phyloP scores from a whole-genome alignment of 2,329 filamentous ascomycete species.

The Orbilia javanica region DNA sequence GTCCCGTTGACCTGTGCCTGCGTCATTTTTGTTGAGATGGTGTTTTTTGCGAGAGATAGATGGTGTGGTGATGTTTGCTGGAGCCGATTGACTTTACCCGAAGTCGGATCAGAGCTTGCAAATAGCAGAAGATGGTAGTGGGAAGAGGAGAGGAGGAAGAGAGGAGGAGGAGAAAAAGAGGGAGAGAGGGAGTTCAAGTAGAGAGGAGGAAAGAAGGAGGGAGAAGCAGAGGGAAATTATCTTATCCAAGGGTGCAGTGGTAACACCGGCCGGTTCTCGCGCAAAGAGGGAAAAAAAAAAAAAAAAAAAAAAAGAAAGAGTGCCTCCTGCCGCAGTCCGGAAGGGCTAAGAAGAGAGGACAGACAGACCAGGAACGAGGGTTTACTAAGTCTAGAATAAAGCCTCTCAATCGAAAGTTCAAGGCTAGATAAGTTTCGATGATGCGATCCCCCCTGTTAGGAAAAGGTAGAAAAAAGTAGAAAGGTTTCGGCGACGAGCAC shows the following conservation, averaged over 20 bases:
- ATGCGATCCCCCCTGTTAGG: slow-evolving; percentile 55
- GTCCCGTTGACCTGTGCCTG: slow-evolving; percentile 46
- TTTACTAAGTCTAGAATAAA: not conserved
- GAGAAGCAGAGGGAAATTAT: slow-evolving; percentile 53
- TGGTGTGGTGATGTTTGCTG: slow-evolving; percentile 29
- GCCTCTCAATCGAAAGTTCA: slow-evolving; percentile 11
- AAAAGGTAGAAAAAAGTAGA: not conserved
- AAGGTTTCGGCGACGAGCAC: slow-evolving; percentile 32
- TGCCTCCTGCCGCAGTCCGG: slow-evolving; percentile 15
- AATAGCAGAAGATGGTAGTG: slow-evolving; percentile 11
- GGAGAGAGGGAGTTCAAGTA: slow-evolving; percentile 24
- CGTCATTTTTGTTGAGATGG: slow-evolving; percentile 49
- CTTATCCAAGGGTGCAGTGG: slow-evolving; percentile 12
- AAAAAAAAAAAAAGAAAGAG: slow-evolving; percentile 11
- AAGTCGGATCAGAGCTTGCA: slow-evolving; percentile 46
- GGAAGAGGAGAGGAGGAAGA: not conserved
- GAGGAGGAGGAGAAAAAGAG: not conserved
- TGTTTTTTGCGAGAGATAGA: slow-evolving; percentile 9
- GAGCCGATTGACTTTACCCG: slow-evolving; percentile 54
- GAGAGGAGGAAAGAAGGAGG: slow-evolving; percentile 20
- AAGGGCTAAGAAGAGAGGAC: slow-evolving; percentile 1
- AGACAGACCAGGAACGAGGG: slow-evolving; percentile 21
- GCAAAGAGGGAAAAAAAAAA: slow-evolving; percentile 26
- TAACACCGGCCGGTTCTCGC: slow-evolving; percentile 27
- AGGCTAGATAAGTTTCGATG: slow-evolving; percentile 32